Base-by-base conservation (phyloP, 306 rosid genomes). In the Glycine soja region DNA sequence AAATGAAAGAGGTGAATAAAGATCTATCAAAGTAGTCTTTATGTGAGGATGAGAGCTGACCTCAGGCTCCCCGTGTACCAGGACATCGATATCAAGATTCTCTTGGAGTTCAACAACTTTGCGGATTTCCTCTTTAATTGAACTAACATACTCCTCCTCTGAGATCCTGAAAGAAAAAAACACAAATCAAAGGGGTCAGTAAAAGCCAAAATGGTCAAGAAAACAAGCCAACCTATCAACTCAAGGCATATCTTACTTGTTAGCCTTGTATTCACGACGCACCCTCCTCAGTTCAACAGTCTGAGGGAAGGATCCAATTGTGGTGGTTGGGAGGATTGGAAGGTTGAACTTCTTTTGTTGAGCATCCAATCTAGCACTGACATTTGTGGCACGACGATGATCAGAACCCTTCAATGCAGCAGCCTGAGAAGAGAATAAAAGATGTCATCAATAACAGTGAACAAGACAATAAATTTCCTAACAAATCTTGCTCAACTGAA, bases 11-110 rank as follows among this genome's bases (percentile, higher is more conserved):
- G 7, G 43, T 40, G 7, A 40, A 40, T 40, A 40, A 40, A 40
- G 43, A 8, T 43, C 47, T 7, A 43, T 7, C 47, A 43, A 43
- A 43, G 7, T 43, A 7, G 47, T 32, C 68, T 9, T 24, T 70
- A 16, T 72, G 56, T 68, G 84, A 74, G 70, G 61, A 74, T 42
- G 66, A 82, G 72, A 82, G 58, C 88, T 76, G 71, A 93, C 97
- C 97, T 93, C 97, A 9, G 97, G 97, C 83, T 93, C 97, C 65
- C 97, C 97, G 13, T 91, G 97, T 14, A 91, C 97, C 66, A 93
- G 87, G 78, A 93, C 97, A 86, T 93, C 97, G 75, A 91, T 93
- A 50, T 93, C 97, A 15, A 93, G 97, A 72, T 90, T 88, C 81
- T 91, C 97, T 85, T 93, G 97, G 81, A 91, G 90, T 81, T 88